Conservation (phyloP, 1,284 basidiomycete species). For the Heliocybe sulcata region DNA sequence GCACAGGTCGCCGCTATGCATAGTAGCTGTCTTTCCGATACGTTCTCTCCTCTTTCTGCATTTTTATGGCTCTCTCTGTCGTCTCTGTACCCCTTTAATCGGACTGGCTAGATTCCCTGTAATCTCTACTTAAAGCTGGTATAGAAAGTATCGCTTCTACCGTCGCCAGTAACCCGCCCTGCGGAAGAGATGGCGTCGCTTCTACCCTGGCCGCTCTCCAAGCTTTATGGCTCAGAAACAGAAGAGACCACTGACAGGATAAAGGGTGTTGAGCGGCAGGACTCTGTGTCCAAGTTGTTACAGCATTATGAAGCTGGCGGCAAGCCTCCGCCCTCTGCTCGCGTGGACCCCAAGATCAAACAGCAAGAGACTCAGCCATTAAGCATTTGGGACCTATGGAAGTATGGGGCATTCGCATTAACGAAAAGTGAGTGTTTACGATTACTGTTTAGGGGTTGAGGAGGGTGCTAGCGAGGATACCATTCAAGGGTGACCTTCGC, state of each 20-base stretch:
- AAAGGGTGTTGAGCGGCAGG: neutral
- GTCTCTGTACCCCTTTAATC: neutral
- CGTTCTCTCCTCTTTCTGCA: neutral
- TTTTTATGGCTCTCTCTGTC: neutral
- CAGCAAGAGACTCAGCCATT: constrained; percentile 44
- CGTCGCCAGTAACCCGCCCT: too few relatives aligned
- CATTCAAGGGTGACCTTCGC: too few relatives aligned
- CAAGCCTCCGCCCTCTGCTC: constrained; percentile 62
- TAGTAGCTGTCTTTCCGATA: neutral
- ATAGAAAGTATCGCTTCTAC: too few relatives aligned
- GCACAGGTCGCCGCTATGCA: neutral
- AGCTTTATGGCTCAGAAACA: neutral
- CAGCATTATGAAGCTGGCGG: constrained; percentile 62
- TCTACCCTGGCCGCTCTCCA: constrained; percentile 2
- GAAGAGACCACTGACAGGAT: neutral
- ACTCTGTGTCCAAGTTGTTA: constrained; percentile 26
- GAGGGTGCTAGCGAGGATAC: too few relatives aligned
- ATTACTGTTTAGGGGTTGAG: neutral
- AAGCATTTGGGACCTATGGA: constrained; percentile 63
- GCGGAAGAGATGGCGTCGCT: neutral
- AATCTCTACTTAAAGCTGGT: neutral
- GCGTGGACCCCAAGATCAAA: constrained; percentile 58
- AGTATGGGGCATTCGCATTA: constrained; percentile 54
- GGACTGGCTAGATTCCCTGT: neutral
- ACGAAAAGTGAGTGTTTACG: constrained; percentile 47